Conservation (phyloP, 306 rosid genomes). For the Fagus sylvatica region DNA sequence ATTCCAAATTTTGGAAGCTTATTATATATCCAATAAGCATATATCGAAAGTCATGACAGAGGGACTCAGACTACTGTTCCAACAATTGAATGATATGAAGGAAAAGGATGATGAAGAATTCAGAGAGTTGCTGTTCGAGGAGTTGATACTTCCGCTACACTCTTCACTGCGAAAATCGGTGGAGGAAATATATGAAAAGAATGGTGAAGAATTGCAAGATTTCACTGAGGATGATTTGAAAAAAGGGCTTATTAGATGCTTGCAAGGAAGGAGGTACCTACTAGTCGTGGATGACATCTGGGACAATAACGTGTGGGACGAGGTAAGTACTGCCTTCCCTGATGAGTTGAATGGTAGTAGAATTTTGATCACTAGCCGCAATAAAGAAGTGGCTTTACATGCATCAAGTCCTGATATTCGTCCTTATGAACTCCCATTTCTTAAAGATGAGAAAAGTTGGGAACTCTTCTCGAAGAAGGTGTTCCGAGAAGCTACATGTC, state of each 20-base stretch:
- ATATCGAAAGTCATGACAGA: too few relatives aligned
- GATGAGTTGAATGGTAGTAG: constrained; percentile 15
- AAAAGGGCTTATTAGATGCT: not conserved
- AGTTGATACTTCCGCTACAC: too few relatives aligned
- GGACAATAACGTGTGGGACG: constrained; percentile 5
- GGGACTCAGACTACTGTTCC: too few relatives aligned
- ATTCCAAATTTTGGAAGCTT: too few relatives aligned
- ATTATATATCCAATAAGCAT: too few relatives aligned
- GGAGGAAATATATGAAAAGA: too few relatives aligned
- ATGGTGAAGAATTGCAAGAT: not conserved
- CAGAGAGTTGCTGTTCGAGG: too few relatives aligned
- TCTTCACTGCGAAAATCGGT: too few relatives aligned
- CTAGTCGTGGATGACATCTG: constrained; percentile 24
- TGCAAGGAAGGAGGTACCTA: not conserved
- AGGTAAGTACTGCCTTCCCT: constrained; percentile 13
- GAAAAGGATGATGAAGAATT: too few relatives aligned
- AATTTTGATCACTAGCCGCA: constrained; percentile 27
- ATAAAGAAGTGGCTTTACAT: constrained; percentile 8
- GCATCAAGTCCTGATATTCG: not conserved
- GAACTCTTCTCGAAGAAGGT: constrained; percentile 23
- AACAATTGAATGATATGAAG: too few relatives aligned
- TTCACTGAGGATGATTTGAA: not conserved
- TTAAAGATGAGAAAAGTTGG: constrained; percentile 28
- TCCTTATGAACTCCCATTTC: constrained; percentile 13
- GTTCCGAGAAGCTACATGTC: not conserved